phyloP scores from a whole-genome alignment of 371 early-diverging fungal genomes.

The Mucor saturninus region DNA sequence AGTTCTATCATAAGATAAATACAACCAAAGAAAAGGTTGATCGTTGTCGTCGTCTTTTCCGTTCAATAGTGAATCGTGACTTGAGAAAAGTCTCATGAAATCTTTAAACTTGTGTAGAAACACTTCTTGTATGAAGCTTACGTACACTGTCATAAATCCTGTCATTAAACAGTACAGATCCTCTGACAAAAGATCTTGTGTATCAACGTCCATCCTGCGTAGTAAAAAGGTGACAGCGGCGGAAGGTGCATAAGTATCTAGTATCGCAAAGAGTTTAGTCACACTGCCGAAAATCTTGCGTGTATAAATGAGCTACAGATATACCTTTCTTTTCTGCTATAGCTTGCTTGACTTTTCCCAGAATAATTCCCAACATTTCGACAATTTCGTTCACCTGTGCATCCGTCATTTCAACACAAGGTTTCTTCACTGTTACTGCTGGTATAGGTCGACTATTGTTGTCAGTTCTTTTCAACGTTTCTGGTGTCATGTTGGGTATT shows the following conservation, averaged over 20 bases:
- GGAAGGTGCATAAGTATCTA: conserved; percentile 80
- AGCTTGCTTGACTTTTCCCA: conserved; percentile 13
- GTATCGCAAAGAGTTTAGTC: too few species aligned
- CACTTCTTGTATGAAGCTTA: conserved; percentile 41
- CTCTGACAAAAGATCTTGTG: conserved; percentile 13
- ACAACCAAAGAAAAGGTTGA: conserved; percentile 19
- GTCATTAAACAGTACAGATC: conserved; percentile 44
- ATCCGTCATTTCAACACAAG: conserved; percentile 3
- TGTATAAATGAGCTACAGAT: too few species aligned
- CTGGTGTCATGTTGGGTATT: conserved; percentile 1
- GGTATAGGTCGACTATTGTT: background rate
- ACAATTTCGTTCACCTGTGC: conserved; percentile 10
- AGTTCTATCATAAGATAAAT: background rate
- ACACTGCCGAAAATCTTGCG: background rate
- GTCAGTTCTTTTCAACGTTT: background rate
- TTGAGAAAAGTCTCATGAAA: conserved; percentile 42
- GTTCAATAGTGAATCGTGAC: conserved; percentile 30
- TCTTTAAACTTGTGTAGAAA: conserved; percentile 33
- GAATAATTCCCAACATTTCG: conserved; percentile 6
- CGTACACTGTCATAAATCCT: conserved; percentile 52
- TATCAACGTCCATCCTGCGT: conserved; percentile 14
- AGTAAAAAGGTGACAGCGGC: conserved; percentile 60
- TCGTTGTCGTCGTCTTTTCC: background rate
- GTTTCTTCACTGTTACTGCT: background rate
- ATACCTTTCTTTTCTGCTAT: conserved; percentile 20